Evolutionary conservation across 2,329 filamentous ascomycete species (phyloP), one percentile per base, ranked within the genome.

Genomic region (Aphanoascus verrucosus): DNA sequence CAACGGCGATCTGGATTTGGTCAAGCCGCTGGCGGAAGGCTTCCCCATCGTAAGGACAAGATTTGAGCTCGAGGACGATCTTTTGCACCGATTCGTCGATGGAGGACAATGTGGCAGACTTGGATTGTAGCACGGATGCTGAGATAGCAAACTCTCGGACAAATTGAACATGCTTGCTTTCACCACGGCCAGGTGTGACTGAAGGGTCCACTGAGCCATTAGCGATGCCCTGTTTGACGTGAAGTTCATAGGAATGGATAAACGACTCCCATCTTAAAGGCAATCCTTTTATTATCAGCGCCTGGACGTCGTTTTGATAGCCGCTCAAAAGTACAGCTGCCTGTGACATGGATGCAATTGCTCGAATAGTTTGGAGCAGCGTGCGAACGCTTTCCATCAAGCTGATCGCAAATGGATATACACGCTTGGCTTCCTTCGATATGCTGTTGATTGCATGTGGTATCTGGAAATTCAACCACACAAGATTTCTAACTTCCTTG

Each of bases 331-430:
- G 75, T 47, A 94, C 84, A 0, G 89, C 82, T 55, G 96, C 89
- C 60, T 91, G 86, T 9, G 84, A 80, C 87, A 98, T 91, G 52
- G 85, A 81, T 15, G 82, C 77, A 56, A 98, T 94, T 49, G 86
- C 82, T 31, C 88, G 83, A 61, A 85, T 84, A 0, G 89, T 96
- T 69, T 97, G 91, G 1, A 88, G 81, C 58, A 94, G 85, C 0
- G 89, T 97, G 55, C 90, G 82, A n/a, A 97, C 88, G 63, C 89
- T 97, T 72, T 99, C 93, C 89, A 98, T 98, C 60, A 99, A 73
- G 65, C 90, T 97, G 59, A 98, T 90, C 20, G 94, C 93, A 64
- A 94, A 98, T 0, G 93, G 93, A 63, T 99, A 99, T 3, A 98
- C 93, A 51, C 93, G 82, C 71, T 96, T 95, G n/a, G 93, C 94